Conservation (phyloP, 257 asterid genomes). For the Solanum chiquidenum region DNA sequence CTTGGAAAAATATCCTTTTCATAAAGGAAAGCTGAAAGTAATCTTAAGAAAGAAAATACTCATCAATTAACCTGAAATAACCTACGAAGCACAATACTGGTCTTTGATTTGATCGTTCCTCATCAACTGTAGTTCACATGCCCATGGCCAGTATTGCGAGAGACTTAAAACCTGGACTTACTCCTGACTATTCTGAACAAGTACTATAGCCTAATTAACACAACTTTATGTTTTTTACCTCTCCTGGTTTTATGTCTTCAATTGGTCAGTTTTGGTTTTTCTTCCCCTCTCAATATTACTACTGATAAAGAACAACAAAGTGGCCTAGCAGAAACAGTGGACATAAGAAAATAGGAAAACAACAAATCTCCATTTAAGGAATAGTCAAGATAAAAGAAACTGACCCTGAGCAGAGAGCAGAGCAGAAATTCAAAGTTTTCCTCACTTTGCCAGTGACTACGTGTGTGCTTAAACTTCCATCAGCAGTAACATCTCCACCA, state of each 20-base stretch:
- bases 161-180: not conserved
- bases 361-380: not conserved
- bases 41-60: not conserved
- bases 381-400: slow-evolving; percentile 7
- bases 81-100: not conserved
- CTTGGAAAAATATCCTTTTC: not conserved
- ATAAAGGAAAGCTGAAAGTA: not conserved
- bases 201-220: not conserved
- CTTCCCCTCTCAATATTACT: not conserved
- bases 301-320: not conserved
- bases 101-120: not conserved
- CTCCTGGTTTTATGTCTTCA: not conserved
- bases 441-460: slow-evolving; percentile 78
- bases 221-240: not conserved
- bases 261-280: not conserved
- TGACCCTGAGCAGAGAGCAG: slow-evolving; percentile 94
- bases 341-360: not conserved
- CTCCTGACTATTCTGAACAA: not conserved
- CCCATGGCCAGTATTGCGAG: not conserved
- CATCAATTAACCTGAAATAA: not conserved
- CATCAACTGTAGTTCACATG: not conserved
- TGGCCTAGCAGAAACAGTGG: not conserved
- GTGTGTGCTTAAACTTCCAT: slow-evolving; percentile 73
- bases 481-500: slow-evolving; percentile 77
- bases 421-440: slow-evolving; percentile 71